phyloP scores from a whole-genome alignment of 371 early-diverging fungal genomes.

The Capillidium heterosporum region DNA sequence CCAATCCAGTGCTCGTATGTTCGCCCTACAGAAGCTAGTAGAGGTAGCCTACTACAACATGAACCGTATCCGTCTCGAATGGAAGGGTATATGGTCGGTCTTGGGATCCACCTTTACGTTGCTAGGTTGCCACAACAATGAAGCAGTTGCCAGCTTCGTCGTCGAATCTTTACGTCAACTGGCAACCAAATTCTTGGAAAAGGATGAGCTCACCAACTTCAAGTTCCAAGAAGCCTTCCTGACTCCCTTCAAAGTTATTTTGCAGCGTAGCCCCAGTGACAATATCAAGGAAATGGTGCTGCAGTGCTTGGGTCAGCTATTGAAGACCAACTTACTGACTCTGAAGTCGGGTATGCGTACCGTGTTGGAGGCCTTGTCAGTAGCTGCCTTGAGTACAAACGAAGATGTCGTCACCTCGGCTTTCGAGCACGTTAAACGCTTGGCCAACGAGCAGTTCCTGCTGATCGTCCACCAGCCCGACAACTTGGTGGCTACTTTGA shows the following conservation, averaged over 20 bases:
- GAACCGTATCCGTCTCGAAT: slow-evolving; percentile 90
- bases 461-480: neutral
- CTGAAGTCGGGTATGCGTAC: slow-evolving; percentile 84
- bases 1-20: slow-evolving; percentile 39
- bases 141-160: slow-evolving; percentile 71
- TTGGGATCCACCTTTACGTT: slow-evolving; percentile 72
- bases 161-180: slow-evolving; percentile 83
- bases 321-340: slow-evolving; percentile 53
- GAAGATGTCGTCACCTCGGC: slow-evolving; percentile 41
- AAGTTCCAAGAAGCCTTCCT: slow-evolving; percentile 92
- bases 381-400: slow-evolving; percentile 54
- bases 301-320: slow-evolving; percentile 74
- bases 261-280: slow-evolving; percentile 51
- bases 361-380: slow-evolving; percentile 59
- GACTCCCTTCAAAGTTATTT: slow-evolving; percentile 72
- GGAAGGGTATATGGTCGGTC: slow-evolving; percentile 88
- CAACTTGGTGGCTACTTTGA: slow-evolving; percentile 57
- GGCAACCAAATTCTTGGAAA: slow-evolving; percentile 85
- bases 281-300: slow-evolving; percentile 85
- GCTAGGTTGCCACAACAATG: slow-evolving; percentile 24
- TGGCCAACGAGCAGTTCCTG: slow-evolving; percentile 38
- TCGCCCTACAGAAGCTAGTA: slow-evolving; percentile 76
- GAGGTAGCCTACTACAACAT: slow-evolving; percentile 94
- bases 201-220: slow-evolving; percentile 85
- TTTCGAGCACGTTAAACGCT: slow-evolving; percentile 42